Base-by-base conservation (phyloP, 352 stramenopile species). In the Pythium aphanidermatum region DNA sequence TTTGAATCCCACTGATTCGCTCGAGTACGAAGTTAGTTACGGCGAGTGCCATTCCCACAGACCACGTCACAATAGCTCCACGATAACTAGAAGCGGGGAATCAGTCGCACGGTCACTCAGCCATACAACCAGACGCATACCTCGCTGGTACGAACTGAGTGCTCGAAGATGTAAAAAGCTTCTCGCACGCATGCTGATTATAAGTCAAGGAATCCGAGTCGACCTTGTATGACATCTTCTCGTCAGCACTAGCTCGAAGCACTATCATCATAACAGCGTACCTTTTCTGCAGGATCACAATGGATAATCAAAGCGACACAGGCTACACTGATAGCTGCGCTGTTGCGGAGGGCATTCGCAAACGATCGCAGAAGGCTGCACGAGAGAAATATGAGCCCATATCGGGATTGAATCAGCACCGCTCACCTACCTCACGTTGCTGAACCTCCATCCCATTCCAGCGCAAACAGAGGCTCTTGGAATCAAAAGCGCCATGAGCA, bases 11-110 rank as follows among this genome's bases (percentile, higher is more conserved):
- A 24, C 80, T 89, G 49, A 91, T 58, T 2, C 79, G 74, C 54
- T 94, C 82, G 20, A 90, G 58, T 9, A 92, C 68, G 31, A 94
- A 91, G 52, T 92, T 94, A 5, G 79, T 87, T 46, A 84, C 88
- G 2, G 80, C 79, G 17, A 94, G 63, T 14, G 69, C 54, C 58
- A 94, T 80, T 3, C 82, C 82, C 8, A 83, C 79, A 21, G 84
- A 74, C 82, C 82, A 94, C 30, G 89, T 91, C n/a, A 92, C 68
- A 31, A 89, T 54, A 4, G 77, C 82, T 4, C 78, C 82, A 23
- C 77, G 74, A 45, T 91, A 93, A 38, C 74, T 90, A 30, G n/a
- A 36, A 23, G 30, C 8, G 12, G 40, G 42, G 13, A 16, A 25
- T 12, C 10, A 40, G 53, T 32, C 26, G 55, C 45, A 32, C 29